phyloP scores from a whole-genome alignment of 495 filamentous ascomycete genomes.

The Recurvomyces mirabilis region DNA sequence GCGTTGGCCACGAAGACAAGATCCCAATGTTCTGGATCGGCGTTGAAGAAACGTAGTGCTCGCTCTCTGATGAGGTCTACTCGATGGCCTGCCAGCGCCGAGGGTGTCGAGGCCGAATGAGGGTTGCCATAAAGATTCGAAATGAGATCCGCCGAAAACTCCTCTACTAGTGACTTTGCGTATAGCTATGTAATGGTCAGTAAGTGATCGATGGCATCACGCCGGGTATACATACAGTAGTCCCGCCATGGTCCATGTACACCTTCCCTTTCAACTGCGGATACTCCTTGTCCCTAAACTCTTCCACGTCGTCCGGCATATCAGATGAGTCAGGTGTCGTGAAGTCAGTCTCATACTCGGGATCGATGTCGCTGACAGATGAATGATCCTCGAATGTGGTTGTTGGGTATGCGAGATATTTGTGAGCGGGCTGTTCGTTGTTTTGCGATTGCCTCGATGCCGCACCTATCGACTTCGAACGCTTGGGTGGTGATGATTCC shows the following conservation, averaged over 20 bases:
- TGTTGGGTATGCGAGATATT: neutral
- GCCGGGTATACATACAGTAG: conserved; percentile 35
- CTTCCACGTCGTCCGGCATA: conserved; percentile 23
- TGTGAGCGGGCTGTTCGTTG: neutral
- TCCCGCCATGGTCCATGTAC: conserved; percentile 67
- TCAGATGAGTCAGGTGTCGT: conserved; percentile 12
- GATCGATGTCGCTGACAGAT: conserved; percentile 10
- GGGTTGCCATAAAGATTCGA: conserved; percentile 61
- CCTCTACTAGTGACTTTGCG: conserved; percentile 48
- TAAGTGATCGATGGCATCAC: neutral
- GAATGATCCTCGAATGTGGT: conserved; percentile 11
- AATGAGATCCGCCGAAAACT: conserved; percentile 47
- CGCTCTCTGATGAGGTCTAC: conserved; percentile 49
- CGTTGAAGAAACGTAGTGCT: conserved; percentile 50
- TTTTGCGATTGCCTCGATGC: neutral
- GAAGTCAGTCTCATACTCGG: conserved; percentile 17
- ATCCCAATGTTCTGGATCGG: conserved; percentile 52
- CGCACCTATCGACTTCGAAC: neutral
- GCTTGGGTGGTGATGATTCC: conserved; percentile 1
- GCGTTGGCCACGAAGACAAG: conserved; percentile 60
- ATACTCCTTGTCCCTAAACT: conserved; percentile 34
- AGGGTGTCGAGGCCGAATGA: conserved; percentile 58
- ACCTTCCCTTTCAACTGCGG: conserved; percentile 36
- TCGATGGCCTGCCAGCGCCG: conserved; percentile 46
- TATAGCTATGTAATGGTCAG: conserved; percentile 36